These are phyloP conservation scores for Calonectria hawksworthii DNA, from an alignment of 2,329 filamentous ascomycete genomes.

Conservation along the genomic window DNA sequence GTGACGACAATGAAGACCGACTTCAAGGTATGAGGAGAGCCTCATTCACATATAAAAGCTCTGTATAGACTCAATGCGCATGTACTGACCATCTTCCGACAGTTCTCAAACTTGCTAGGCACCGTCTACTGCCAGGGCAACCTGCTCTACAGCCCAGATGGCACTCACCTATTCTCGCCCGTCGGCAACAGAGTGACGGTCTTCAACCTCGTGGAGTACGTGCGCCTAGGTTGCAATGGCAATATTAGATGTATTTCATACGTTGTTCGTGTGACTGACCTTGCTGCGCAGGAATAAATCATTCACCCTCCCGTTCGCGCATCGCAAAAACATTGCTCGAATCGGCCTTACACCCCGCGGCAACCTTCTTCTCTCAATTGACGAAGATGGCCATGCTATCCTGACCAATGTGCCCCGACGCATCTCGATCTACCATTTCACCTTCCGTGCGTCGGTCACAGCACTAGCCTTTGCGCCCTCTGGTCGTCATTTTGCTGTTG, in stretches of 20 bases:
- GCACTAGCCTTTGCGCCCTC: constrained; percentile 92
- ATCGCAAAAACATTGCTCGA: constrained; percentile 92
- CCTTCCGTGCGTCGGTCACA: constrained; percentile 87
- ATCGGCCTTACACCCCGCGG: constrained; percentile 91
- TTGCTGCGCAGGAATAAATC: constrained; percentile 79
- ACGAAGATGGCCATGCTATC: constrained; percentile 94
- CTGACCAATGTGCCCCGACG: constrained; percentile 90
- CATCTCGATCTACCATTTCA: constrained; percentile 93
- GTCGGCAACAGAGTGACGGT: constrained; percentile 97
- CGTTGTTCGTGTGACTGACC: constrained; percentile 49
- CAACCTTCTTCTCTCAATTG: constrained; percentile 92
- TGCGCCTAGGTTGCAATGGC: not conserved
- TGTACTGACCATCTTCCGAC: constrained; percentile 19
- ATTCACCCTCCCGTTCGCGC: constrained; percentile 88
- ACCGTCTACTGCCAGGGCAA: constrained; percentile 99
- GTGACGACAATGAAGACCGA: constrained; percentile 94
- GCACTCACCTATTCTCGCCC: constrained; percentile 93
- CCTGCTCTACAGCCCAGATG: constrained; percentile 95
- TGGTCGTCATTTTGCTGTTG: constrained; percentile 91
- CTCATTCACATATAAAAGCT: not conserved
- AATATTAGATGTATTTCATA: not conserved
- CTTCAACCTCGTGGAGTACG: constrained; percentile 95
- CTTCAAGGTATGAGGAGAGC: constrained; percentile 79
- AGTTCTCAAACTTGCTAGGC: constrained; percentile 99
- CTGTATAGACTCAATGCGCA: not conserved